Percentiles rank a stretch among this genome's conserved stretches.
phyloP scores from a whole-genome alignment of 177 flowering plant species.

The Vitis hybrid region DNA sequence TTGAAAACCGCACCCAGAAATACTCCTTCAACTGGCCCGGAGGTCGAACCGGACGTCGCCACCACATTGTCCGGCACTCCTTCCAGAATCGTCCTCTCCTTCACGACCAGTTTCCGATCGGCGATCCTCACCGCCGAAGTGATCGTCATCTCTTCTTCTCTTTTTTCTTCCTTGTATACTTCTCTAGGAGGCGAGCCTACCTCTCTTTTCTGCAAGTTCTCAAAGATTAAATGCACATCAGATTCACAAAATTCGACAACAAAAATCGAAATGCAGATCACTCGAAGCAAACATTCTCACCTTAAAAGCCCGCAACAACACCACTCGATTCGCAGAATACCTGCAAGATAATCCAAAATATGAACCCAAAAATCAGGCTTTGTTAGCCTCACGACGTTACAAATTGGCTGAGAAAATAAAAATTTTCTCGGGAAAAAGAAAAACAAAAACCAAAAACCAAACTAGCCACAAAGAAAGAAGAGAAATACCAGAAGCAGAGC shows the following conservation, averaged over 20 bases:
- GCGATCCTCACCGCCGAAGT: slow-evolving; percentile 58
- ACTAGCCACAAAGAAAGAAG: not conserved
- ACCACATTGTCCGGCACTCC: slow-evolving; percentile 69
- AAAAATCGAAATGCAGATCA: not conserved
- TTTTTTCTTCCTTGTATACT: slow-evolving; percentile 9
- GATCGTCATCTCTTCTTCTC: slow-evolving; percentile 59
- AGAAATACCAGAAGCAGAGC: slow-evolving; percentile 28
- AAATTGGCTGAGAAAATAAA: not conserved
- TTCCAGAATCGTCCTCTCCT: slow-evolving; percentile 54
- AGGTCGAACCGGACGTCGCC: slow-evolving; percentile 51
- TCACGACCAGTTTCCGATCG: slow-evolving; percentile 61
- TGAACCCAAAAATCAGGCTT: slow-evolving; percentile 16
- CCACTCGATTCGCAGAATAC: slow-evolving; percentile 6
- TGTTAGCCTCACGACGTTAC: slow-evolving; percentile 8
- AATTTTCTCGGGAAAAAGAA: not conserved
- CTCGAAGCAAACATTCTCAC: slow-evolving; percentile 15
- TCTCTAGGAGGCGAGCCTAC: slow-evolving; percentile 1
- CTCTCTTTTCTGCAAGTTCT: slow-evolving; percentile 29
- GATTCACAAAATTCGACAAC: not conserved
- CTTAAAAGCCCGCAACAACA: slow-evolving; percentile 22
- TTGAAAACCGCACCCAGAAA: slow-evolving; percentile 74
- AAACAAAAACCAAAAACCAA: not conserved
- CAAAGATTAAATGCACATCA: not conserved
- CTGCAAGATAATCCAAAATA: slow-evolving; percentile 30
- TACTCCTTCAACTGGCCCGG: slow-evolving; percentile 68